A percentile compares a stretch with the other conserved stretches of the same genome.
Evolutionary conservation across 257 asterid species (phyloP).

Genomic region (Fraxinus pennsylvanica): DNA sequence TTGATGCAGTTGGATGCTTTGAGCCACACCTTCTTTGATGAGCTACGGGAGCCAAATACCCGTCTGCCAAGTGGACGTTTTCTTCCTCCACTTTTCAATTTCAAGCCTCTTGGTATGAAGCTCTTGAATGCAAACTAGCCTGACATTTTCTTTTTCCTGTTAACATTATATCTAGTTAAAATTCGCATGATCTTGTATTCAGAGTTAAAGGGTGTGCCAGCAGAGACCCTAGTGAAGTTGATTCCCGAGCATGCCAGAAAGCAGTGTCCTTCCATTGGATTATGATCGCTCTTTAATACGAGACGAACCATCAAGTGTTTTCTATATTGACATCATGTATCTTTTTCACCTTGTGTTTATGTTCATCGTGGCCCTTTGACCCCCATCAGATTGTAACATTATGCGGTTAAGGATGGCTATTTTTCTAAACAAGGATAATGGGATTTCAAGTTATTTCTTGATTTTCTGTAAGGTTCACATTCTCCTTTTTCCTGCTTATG

Average conservation of each 20-base stretch:
- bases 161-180: not conserved
- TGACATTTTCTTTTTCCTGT: not conserved
- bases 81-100: constrained; percentile 62
- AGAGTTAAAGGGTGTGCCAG: constrained; percentile 53
- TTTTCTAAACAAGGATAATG: not conserved
- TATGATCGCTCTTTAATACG: constrained; percentile 28
- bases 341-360: constrained; percentile 15
- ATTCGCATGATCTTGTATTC: not conserved
- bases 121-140: not conserved
- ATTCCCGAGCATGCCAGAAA: constrained; percentile 59
- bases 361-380: constrained; percentile 15
- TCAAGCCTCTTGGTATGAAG: constrained; percentile 53
- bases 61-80: constrained; percentile 61
- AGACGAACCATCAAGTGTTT: constrained; percentile 15
- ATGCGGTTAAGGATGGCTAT: constrained; percentile 18
- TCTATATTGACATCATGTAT: constrained; percentile 13
- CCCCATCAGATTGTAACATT: constrained; percentile 22
- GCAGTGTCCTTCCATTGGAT: constrained; percentile 45
- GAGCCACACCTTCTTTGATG: constrained; percentile 56
- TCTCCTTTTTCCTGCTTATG: not conserved
- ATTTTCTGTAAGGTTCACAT: not conserved
- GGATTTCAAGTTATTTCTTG: not conserved
- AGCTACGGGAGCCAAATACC: constrained; percentile 53
- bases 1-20: constrained; percentile 51
- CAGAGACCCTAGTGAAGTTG: constrained; percentile 43